Conservation (phyloP, 1,284 basidiomycete species). For the Hemileia vastatrix region DNA sequence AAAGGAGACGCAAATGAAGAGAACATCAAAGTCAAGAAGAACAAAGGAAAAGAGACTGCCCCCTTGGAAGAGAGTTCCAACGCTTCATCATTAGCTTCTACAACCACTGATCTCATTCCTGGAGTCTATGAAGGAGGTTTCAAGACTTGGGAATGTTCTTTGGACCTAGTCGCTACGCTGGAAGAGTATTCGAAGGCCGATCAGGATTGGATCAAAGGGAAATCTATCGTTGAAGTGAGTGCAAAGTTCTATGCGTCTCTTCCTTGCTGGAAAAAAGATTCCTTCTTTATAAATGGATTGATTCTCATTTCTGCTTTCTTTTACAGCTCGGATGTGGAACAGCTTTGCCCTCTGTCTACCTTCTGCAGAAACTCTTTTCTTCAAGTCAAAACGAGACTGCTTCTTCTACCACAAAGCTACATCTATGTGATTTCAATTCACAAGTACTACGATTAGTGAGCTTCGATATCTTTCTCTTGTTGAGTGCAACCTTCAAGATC, state of each 20-base stretch:
- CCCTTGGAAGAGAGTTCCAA: not conserved
- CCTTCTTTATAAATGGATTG: not conserved
- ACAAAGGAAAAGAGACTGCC: not conserved
- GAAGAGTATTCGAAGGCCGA: conserved; percentile 20
- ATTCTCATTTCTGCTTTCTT: too few relatives aligned
- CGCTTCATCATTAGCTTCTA: not conserved
- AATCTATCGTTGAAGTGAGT: conserved; percentile 6
- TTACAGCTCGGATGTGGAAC: conserved; percentile 18
- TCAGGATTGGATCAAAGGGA: not conserved
- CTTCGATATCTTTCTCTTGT: not conserved
- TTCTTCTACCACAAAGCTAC: conserved; percentile 5
- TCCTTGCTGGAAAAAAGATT: not conserved
- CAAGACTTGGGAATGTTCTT: conserved; percentile 94
- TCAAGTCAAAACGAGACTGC: too few relatives aligned
- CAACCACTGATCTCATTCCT: conserved; percentile 73
- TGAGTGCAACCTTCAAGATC: not conserved
- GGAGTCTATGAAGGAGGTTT: conserved; percentile 90
- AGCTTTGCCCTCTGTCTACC: conserved; percentile 9
- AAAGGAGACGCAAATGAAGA: not conserved
- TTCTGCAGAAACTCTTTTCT: conserved; percentile 9
- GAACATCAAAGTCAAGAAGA: not conserved
- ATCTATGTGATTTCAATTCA: conserved; percentile 16
- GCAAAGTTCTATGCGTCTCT: not conserved
- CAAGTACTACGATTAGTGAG: conserved; percentile 24
- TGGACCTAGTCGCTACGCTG: conserved; percentile 56